Percentiles rank a stretch among this genome's conserved stretches.
Evolutionary conservation across 306 rosid genomes (phyloP).

Genomic region (Quercus variabilis): DNA sequence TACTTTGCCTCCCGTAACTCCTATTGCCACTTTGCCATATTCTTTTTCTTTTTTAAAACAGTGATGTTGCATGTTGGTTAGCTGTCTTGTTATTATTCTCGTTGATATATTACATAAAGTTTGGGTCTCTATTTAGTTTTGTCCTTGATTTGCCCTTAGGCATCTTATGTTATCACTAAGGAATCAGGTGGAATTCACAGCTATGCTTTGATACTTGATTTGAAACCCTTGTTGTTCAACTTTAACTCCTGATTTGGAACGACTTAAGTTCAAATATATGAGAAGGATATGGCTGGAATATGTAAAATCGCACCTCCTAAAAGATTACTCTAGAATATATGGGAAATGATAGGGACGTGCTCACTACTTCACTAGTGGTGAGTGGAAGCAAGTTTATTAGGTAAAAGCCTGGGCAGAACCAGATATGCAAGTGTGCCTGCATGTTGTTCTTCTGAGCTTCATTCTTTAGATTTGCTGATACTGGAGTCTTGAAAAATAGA

Average conservation of each 20-base stretch:
- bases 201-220: not conserved
- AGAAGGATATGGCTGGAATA: not conserved
- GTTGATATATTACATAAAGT: not conserved
- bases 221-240: not conserved
- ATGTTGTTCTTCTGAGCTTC: not conserved
- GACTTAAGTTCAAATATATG: not conserved
- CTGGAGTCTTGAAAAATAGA: not conserved
- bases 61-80: not conserved
- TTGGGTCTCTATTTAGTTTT: not conserved
- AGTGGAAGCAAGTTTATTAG: not conserved
- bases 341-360: not conserved
- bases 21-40: not conserved
- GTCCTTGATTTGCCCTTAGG: not conserved
- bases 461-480: not conserved
- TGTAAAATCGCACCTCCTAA: not conserved
- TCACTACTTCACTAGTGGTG: not conserved
- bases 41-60: not conserved
- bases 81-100: not conserved
- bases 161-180: not conserved
- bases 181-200: not conserved
- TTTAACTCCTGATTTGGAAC: not conserved
- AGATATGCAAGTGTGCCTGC: not conserved
- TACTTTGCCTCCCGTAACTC: too few relatives aligned
- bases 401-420: not conserved
- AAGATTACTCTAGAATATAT: not conserved